These are phyloP conservation scores for Fusarium pseudoanthophilum DNA, from an alignment of 2,329 filamentous ascomycete species.

Conservation along the genomic window DNA sequence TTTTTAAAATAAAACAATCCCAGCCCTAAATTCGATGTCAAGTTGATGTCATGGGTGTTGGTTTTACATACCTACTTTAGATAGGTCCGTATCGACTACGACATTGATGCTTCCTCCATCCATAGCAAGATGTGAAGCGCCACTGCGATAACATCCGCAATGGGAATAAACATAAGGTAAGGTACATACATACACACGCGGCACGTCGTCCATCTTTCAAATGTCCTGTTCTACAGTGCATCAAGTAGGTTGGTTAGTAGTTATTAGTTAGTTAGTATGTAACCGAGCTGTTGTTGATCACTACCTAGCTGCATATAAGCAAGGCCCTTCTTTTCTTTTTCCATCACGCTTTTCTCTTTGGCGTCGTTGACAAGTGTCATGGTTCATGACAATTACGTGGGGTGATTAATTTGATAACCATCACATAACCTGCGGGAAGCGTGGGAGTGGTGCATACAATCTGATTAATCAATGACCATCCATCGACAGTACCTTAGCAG, in stretches of 20 bases:
- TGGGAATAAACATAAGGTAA: background rate
- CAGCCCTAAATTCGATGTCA: background rate
- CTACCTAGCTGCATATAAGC: constrained; percentile 1
- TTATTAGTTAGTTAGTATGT: background rate
- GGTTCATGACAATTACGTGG: constrained; percentile 14
- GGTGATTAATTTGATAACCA: constrained; percentile 6
- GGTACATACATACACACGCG: background rate
- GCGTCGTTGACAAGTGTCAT: constrained; percentile 15
- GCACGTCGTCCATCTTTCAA: background rate
- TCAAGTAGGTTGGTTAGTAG: background rate
- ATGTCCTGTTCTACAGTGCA: background rate
- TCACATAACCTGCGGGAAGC: constrained; percentile 1
- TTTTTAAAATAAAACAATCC: background rate
- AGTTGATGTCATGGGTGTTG: background rate
- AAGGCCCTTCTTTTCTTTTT: background rate
- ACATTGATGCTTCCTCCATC: background rate
- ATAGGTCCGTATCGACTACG: background rate
- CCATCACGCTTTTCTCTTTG: background rate
- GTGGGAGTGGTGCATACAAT: constrained; percentile 4
- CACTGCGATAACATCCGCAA: background rate
- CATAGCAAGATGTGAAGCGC: constrained; percentile 4
- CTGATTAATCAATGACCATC: background rate
- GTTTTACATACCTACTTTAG: background rate
- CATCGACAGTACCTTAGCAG: background rate
- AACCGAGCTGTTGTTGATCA: background rate